phyloP scores from a whole-genome alignment of 2,329 filamentous ascomycete genomes.

The Epichloe scottii region DNA sequence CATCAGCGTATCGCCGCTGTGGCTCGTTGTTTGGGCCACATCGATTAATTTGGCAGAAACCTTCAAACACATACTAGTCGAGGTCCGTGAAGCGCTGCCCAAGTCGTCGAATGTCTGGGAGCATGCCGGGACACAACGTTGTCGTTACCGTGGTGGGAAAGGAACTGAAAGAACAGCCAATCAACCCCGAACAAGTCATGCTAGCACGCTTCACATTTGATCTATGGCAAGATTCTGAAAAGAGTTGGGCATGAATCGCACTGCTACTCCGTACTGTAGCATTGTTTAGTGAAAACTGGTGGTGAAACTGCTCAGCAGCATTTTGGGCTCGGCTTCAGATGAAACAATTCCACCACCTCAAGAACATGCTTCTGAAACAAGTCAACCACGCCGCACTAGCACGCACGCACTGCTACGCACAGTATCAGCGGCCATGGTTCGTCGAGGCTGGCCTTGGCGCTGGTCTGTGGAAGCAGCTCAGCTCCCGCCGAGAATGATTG shows the following conservation, averaged over 20 bases:
- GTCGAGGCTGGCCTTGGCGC: not conserved
- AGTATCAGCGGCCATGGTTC: not conserved
- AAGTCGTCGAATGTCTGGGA: not conserved
- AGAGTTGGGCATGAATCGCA: not conserved
- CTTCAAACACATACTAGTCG: not conserved
- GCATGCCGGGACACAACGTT: no score
- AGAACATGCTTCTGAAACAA: no score
- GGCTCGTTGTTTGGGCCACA: no score
- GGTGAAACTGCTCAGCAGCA: not conserved
- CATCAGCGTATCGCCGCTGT: no score
- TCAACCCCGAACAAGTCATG: not conserved
- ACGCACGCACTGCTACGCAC: no score
- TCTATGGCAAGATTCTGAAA: not conserved
- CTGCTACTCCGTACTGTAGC: not conserved
- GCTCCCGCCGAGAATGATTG: not conserved
- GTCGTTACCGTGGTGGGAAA: not conserved
- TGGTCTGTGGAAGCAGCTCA: not conserved
- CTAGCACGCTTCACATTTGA: not conserved
- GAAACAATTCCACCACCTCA: no score
- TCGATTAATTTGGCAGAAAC: not conserved
- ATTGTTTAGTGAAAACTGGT: not conserved
- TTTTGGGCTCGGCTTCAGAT: no score
- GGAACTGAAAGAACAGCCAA: not conserved
- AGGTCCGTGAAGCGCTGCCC: not conserved
- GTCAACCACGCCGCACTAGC: no score